Conservation (phyloP, 2,329 filamentous ascomycete species). For the Tolypocladium tropicale region DNA sequence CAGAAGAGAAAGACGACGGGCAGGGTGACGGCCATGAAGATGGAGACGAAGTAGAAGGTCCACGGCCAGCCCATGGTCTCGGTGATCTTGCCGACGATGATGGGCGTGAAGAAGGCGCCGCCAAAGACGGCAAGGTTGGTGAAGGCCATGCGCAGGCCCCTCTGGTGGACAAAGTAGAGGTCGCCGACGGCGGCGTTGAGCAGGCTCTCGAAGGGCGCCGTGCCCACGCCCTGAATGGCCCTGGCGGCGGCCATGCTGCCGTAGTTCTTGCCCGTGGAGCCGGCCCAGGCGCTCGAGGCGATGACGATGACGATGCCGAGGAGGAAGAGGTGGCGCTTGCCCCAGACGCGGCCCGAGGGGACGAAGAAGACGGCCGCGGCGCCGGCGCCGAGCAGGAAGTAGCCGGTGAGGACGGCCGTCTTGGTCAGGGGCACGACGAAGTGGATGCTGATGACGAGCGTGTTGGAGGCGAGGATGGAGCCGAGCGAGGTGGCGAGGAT, state of each 20-base stretch:
- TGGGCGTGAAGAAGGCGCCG: constrained; percentile 60
- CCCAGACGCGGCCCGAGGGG: constrained; percentile 80
- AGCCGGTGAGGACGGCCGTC: constrained; percentile 75
- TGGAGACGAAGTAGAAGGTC: constrained; percentile 82
- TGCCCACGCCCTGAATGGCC: constrained; percentile 75
- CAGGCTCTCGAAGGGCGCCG: constrained; percentile 82
- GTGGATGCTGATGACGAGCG: constrained; percentile 61
- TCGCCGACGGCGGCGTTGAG: constrained; percentile 87
- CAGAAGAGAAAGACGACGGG: constrained; percentile 67
- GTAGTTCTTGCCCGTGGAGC: constrained; percentile 57
- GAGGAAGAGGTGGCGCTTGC: constrained; percentile 81
- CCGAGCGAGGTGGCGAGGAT: constrained; percentile 79
- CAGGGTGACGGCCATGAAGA: constrained; percentile 64
- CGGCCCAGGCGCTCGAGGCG: constrained; percentile 67
- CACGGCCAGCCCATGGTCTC: constrained; percentile 68
- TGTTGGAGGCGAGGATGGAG: constrained; percentile 81
- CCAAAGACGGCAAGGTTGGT: constrained; percentile 48
- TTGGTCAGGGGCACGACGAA: constrained; percentile 60
- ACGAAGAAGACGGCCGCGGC: constrained; percentile 78
- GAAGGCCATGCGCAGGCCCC: constrained; percentile 80
- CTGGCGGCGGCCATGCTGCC: constrained; percentile 65
- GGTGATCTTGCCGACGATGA: constrained; percentile 84
- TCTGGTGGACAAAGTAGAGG: constrained; percentile 77
- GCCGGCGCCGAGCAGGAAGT: constrained; percentile 75
- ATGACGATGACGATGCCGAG: constrained; percentile 67